Evolutionary conservation across 352 stramenopile species (phyloP), one percentile per base, ranked within the genome.

Genomic region (Achlya hypogyna): DNA sequence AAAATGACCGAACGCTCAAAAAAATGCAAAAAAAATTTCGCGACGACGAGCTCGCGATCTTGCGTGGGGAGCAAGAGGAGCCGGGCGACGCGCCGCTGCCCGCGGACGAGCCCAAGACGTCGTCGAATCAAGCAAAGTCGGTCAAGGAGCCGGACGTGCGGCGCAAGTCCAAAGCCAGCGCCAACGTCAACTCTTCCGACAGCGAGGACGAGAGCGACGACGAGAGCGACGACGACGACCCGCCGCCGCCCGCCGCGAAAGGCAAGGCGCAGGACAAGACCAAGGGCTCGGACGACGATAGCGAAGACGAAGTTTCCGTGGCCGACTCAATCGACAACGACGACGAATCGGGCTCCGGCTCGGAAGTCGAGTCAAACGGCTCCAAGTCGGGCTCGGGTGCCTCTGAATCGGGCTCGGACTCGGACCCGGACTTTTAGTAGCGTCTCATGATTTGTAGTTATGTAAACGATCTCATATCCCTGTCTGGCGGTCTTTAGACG

Each of bases 21-120:
- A 93, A 93, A 54, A 79, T 97, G 64, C 91, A 97, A 73, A 96
- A 96, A 69, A 95, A 91, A 67, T 93, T 97, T 74, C 79, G 87
- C 28, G 89, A 97, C 58, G 89, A 98, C 64, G 88, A 98, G 69
- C 71, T 96, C 34, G 76, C 78, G 42, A 91, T 97, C 62, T 65
- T 97, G 60, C 77, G 88, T n/a, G 82, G 83, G 43, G 82, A 96
- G 47, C 86, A 96, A 53, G 82, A 96, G 53, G 84, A 95, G 49
- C 77, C 86, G 47, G 79, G 84, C 43, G 84, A 91, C 22, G 77
- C 69, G 47, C 78, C 78, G 38, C 76, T 90, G 67, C 58, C 87
- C 34, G 76, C 81, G 40, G 16, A 10, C 2, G 52, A 88, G 76
- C 51, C 76, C 49, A 81, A 79, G 23, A 77, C 67, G 47, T 86